phyloP scores from a whole-genome alignment of 192 early-diverging fungal genomes.

The Coemansia umbellata region DNA sequence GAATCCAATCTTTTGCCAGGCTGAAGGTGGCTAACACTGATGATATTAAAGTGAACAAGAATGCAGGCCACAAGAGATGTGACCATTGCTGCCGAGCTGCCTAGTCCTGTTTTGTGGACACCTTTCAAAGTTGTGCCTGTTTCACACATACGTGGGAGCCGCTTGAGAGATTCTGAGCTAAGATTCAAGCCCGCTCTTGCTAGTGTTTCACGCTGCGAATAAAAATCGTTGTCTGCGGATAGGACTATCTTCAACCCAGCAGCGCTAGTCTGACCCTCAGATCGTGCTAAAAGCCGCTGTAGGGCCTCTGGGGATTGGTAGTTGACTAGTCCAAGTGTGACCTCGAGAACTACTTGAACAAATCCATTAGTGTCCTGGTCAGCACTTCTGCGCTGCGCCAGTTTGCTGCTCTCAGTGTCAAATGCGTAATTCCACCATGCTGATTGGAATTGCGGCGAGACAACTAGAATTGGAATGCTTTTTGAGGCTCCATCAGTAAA shows the following conservation, averaged over 20 bases:
- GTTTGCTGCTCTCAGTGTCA: slow-evolving; percentile 6
- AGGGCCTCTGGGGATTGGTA: slow-evolving; percentile 5
- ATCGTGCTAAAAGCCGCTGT: background rate
- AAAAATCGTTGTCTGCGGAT: slow-evolving; percentile 96
- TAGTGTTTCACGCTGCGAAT: slow-evolving; percentile 85
- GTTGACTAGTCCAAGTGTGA: slow-evolving; percentile 27
- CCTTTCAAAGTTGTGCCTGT: slow-evolving; percentile 58
- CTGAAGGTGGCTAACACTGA: slow-evolving; percentile 12
- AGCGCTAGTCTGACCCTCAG: background rate
- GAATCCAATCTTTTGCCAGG: background rate
- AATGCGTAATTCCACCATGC: slow-evolving; percentile 73
- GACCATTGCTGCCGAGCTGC: slow-evolving; percentile 94
- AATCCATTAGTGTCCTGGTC: slow-evolving; percentile 28
- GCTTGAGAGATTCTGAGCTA: slow-evolving; percentile 54
- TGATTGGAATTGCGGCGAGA: slow-evolving; percentile 84
- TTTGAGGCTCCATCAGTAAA: background rate
- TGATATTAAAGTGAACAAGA: slow-evolving; percentile 66
- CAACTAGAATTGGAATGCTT: slow-evolving; percentile 51
- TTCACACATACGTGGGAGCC: slow-evolving; percentile 60
- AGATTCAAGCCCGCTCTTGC: slow-evolving; percentile 45
- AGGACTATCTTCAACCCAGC: slow-evolving; percentile 69
- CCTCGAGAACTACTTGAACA: slow-evolving; percentile 43
- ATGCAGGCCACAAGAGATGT: slow-evolving; percentile 84
- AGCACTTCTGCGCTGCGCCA: slow-evolving; percentile 31
- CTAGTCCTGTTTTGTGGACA: slow-evolving; percentile 96